phyloP scores from a whole-genome alignment of 164 flowering plant species.

The Litsea cubeba region DNA sequence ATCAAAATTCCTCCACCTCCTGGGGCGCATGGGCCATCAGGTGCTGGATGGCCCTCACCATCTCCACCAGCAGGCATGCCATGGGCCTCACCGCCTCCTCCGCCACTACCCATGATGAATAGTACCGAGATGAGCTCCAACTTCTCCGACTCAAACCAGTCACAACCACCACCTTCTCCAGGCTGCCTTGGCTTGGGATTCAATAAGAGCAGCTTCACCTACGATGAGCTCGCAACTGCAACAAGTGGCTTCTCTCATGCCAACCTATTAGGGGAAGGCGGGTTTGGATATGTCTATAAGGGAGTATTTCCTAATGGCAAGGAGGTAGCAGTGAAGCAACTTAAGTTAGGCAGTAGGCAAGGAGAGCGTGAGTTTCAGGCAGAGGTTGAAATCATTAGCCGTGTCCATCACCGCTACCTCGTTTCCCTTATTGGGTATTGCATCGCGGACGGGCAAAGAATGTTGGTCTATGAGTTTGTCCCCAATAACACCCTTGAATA shows the following conservation, averaged over 20 bases:
- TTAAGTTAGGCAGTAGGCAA: background rate
- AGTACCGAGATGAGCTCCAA: constrained; percentile 45
- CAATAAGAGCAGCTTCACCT: constrained; percentile 62
- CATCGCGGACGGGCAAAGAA: background rate
- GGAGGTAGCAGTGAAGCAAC: background rate
- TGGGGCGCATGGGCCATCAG: background rate
- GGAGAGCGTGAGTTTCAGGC: background rate
- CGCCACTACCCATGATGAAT: constrained; percentile 15
- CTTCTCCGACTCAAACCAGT: constrained; percentile 31
- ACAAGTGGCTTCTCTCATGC: constrained; percentile 57
- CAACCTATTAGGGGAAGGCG: constrained; percentile 77
- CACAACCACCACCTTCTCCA: constrained; percentile 59
- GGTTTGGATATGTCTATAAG: constrained; percentile 43
- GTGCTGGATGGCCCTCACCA: background rate
- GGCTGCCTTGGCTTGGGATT: constrained; percentile 40
- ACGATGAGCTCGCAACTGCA: constrained; percentile 68
- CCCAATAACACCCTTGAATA: constrained; percentile 46
- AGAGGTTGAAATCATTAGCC: constrained; percentile 6
- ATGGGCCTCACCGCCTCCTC: background rate
- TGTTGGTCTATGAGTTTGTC: background rate
- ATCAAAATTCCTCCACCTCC: constrained; percentile 30
- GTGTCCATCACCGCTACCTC: background rate
- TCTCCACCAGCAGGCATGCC: too few relatives aligned
- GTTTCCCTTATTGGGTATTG: background rate
- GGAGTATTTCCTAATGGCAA: constrained; percentile 10